These are phyloP conservation scores for Neostapfia colusana DNA, from an alignment of 176 grass and related monocot species.

Conservation along the genomic window DNA sequence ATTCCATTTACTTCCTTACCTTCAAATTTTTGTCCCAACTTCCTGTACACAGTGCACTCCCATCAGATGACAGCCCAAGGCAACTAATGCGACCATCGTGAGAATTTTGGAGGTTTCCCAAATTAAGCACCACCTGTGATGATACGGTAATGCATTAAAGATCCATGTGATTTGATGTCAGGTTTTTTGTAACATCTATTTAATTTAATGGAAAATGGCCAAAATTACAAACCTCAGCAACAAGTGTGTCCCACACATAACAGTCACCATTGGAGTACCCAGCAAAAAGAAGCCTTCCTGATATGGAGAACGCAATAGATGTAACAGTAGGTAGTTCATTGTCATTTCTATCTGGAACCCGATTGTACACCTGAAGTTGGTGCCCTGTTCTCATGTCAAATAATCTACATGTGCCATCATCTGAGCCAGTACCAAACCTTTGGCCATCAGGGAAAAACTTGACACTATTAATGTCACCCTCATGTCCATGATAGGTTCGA, in stretches of 20 bases:
- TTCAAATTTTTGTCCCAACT: slow-evolving; percentile 99
- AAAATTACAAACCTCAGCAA: slow-evolving; percentile 68
- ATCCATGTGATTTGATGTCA: background rate
- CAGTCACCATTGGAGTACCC: slow-evolving; percentile 98
- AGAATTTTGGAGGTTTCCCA: slow-evolving; percentile 85
- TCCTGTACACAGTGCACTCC: slow-evolving; percentile 96
- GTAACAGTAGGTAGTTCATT: slow-evolving; percentile 74
- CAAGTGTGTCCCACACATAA: slow-evolving; percentile 96
- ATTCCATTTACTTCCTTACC: slow-evolving; percentile 41
- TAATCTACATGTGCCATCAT: slow-evolving; percentile 91
- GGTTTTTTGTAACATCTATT: slow-evolving; percentile 22
- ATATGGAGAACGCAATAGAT: slow-evolving; percentile 96
- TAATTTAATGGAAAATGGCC: background rate
- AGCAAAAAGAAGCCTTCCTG: slow-evolving; percentile 97
- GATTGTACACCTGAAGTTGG: slow-evolving; percentile 89
- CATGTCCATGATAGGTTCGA: slow-evolving; percentile 87
- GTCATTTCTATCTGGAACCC: slow-evolving; percentile 59
- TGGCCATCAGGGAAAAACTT: slow-evolving; percentile 99
- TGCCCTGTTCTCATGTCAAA: slow-evolving; percentile 98
- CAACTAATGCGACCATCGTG: slow-evolving; percentile 89
- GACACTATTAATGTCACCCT: slow-evolving; percentile 80
- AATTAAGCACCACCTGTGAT: slow-evolving; percentile 65
- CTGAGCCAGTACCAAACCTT: slow-evolving; percentile 93
- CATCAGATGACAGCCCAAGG: slow-evolving; percentile 88
- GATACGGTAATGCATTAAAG: background rate